Evolutionary conservation across 1,139 yeast genomes (phyloP), one percentile per base, ranked within the genome.

Genomic region (Hemisphaericaspora xylanilytica): DNA sequence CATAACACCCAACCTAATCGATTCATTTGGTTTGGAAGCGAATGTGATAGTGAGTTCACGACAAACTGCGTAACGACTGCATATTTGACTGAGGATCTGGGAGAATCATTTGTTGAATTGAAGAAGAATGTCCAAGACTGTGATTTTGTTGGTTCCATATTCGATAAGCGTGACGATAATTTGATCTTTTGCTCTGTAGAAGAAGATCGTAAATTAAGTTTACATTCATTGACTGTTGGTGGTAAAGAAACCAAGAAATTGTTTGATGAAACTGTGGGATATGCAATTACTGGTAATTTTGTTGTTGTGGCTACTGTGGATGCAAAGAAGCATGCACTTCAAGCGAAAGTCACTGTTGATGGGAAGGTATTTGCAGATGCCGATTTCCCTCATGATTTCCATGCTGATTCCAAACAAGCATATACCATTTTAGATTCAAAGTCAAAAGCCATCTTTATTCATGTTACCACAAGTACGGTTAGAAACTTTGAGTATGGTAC

Each of bases 331-430:
- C 53, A 55, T 20, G 61, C 78, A 1, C 67, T 90, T 43, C 71
- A 71, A 39, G 89, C 95, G 0, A 74, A 70, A 51, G 90, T 88
- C 0, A 82, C 97, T 1, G 74, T 81, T 28, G 95, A 92, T 61
- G 98, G 97, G n/a, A 48, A 50, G 5, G 72, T 67, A 1, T 92
- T 82, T 68, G 95, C 96, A 0, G 81, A 76, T 41, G 95, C 95
- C 0, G 71, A 75, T 40, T 84, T 89, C 61, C 98, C 98, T 1
- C 68, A 72, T 26, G 80, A 85, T 53, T 70, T 85, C 50, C 62
- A 71, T 22, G 79, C 82, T 15, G 76, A 75, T 35, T 69, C 72
- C 28, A 85, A 83, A 49, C 85, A 83, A 48, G 95, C 96, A 0
- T 90, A 87, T 58, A 89, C 97, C 0, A 75, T 92, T 17, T 68